Conservation (phyloP, 176 grass and related monocot species). For the Oryza glumipatula region DNA sequence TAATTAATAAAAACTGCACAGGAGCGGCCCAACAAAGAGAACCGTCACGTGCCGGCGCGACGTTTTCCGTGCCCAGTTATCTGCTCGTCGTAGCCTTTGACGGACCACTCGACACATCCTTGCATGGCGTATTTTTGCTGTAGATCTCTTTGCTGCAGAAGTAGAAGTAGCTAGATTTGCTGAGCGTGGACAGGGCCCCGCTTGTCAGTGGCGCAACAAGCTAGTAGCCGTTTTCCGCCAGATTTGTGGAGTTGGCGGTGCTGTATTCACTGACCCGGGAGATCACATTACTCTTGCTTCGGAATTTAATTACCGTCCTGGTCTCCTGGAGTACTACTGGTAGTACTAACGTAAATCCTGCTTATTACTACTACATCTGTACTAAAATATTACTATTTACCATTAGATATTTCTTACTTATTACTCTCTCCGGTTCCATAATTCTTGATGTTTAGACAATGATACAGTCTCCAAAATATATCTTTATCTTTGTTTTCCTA, state of each 20-base stretch:
- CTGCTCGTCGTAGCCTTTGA: background rate
- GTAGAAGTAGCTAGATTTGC: too few relatives aligned
- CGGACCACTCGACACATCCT: background rate
- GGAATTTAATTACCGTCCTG: background rate
- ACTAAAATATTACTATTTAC: too few relatives aligned
- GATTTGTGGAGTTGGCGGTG: background rate
- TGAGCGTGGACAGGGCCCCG: background rate
- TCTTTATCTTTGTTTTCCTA: too few relatives aligned
- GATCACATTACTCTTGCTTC: background rate
- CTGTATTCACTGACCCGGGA: background rate
- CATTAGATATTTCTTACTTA: too few relatives aligned
- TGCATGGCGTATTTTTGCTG: background rate
- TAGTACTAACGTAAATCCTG: background rate
- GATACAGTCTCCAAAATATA: too few relatives aligned
- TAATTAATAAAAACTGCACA: background rate
- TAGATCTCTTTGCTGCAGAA: too few relatives aligned
- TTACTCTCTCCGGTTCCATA: too few relatives aligned
- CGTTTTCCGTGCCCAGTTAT: background rate
- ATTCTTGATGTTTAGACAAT: too few relatives aligned
- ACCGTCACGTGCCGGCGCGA: conserved; percentile 31
- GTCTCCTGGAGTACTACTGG: background rate
- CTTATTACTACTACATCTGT: too few relatives aligned
- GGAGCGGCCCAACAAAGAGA: background rate
- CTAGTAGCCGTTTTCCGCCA: background rate
- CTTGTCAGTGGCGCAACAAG: background rate